Evolutionary conservation across 2,329 filamentous ascomycete species (phyloP).

Genomic region (Aspergillus clavatus): DNA sequence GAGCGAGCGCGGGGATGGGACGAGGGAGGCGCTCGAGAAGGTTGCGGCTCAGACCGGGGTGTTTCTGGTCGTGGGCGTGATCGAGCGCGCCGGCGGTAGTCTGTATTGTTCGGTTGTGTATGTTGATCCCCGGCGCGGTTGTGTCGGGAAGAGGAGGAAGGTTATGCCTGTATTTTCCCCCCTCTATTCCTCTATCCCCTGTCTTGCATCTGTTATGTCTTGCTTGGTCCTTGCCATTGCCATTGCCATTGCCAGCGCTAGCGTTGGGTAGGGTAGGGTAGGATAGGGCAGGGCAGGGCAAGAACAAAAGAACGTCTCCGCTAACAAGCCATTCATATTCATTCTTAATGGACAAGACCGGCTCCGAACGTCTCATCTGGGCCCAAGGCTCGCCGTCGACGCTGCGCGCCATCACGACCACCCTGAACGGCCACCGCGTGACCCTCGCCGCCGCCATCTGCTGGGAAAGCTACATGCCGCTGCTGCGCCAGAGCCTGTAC

Average conservation of each 20-base stretch:
- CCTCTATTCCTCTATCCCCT: slow-evolving; percentile 4
- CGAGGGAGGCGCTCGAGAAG: slow-evolving; percentile 70
- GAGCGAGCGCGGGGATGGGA: slow-evolving; percentile 64
- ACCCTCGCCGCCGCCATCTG: slow-evolving; percentile 85
- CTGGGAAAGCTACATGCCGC: slow-evolving; percentile 96
- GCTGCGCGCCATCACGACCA: slow-evolving; percentile 71
- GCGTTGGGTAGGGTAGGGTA: too few species aligned
- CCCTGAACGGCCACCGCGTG: slow-evolving; percentile 71
- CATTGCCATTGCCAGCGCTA: too few species aligned
- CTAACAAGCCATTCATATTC: too few species aligned
- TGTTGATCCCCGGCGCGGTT: slow-evolving; percentile 67
- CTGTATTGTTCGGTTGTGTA: slow-evolving; percentile 81
- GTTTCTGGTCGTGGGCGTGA: slow-evolving; percentile 72
- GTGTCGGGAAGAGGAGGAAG: slow-evolving; percentile 81
- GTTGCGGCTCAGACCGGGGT: slow-evolving; percentile 73
- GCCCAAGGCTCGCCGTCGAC: slow-evolving; percentile 77
- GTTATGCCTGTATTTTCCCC: slow-evolving; percentile 68
- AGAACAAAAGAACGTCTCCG: too few species aligned
- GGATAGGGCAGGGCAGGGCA: too few species aligned
- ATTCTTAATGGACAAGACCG: slow-evolving; percentile 62
- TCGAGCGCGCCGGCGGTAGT: slow-evolving; percentile 76
- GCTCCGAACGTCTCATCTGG: slow-evolving; percentile 87
- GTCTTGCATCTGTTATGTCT: too few species aligned
- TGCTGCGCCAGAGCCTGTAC: slow-evolving; percentile 78
- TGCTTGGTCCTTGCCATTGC: background rate